phyloP scores from a whole-genome alignment of 163 green algal species.

The Chlorella variabilis region DNA sequence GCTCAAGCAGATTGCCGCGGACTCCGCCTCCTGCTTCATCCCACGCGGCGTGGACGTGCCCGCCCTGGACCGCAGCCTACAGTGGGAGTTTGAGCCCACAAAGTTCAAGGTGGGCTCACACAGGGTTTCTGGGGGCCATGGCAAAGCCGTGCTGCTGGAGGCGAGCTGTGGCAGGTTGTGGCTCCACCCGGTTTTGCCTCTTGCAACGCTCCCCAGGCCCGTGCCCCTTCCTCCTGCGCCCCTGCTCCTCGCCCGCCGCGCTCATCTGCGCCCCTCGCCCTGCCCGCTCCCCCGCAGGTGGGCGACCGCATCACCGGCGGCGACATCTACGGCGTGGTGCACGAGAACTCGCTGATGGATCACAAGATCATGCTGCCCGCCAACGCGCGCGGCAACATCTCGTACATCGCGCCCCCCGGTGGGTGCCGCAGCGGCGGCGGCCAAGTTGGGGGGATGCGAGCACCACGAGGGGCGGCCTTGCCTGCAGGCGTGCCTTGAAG shows the following conservation, averaged over 20 bases:
- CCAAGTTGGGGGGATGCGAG: no score
- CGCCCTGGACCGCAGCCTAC: constrained; percentile 81
- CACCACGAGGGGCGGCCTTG: no score
- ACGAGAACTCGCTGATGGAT: constrained; percentile 81
- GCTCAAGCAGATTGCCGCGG: constrained; percentile 91
- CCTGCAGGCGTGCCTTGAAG: no score
- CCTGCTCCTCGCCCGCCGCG: no score
- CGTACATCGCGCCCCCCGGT: constrained; percentile 85
- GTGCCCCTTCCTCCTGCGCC: not conserved
- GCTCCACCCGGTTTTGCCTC: no score
- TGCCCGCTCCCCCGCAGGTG: constrained; percentile 60
- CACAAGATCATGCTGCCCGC: constrained; percentile 91
- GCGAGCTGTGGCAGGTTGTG: not conserved
- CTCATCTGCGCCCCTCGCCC: not conserved
- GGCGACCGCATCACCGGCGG: constrained; percentile 93
- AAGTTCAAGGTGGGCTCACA: constrained; percentile 79
- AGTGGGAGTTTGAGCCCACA: constrained; percentile 94
- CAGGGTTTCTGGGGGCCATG: not conserved
- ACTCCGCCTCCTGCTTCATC: constrained; percentile 93
- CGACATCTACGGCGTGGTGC: constrained; percentile 96
- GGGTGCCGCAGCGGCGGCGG: no score
- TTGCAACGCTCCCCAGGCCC: no score
- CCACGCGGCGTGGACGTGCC: constrained; percentile 94
- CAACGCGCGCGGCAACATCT: constrained; percentile 85
- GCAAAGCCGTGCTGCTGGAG: not conserved